Base-by-base conservation (phyloP, 345 rosid species). In the Carallia brachiata region DNA sequence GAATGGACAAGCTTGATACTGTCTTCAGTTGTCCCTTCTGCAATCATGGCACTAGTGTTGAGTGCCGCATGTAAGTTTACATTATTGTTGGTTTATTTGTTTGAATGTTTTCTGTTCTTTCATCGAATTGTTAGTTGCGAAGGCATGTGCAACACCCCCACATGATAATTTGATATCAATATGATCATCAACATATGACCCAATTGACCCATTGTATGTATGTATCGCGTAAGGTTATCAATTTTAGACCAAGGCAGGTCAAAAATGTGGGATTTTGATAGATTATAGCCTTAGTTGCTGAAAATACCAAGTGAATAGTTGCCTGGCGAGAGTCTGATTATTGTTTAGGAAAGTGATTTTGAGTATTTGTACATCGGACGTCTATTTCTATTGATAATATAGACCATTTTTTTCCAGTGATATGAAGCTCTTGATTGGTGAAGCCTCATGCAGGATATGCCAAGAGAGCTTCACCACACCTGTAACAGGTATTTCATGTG, bases 11-110 rank as follows among this genome's bases (percentile, higher is more conserved):
- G 86, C 99, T 91, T 61, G 97, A 94, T 70, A 94, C 97, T 16
- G 83, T 91, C 60, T 94, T 94, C 78, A 88, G 96, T 52, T 95
- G 99, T 63, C 99, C 99, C 39, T 95, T 95, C 54, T 95, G 99
- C 81, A 95, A 88, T 70, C 98, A 94, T 62, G 98, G 97, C 9
- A 82, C 90, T n/a, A 86, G 97, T 59, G 97, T 94, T 5, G 98
- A 91, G 73, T 94, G 98, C 67, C 73, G 74, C 32, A 77, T 94
- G 96, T 91, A 78, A 81, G 89, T 52, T 4, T 32, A 32, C 34
- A 32, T 4, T 32, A 32, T 4, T 32, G 4, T 23, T 68, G 18
- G 7, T 39, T 66, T 23, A 36, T 12, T 76, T 57, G 40, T 27
- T 10, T 2, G 40, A 59, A 19, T 13, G 13, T 2, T 31, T 64